Evolutionary conservation across 805 yeast genomes (phyloP).

Genomic region (Candida maesae): DNA sequence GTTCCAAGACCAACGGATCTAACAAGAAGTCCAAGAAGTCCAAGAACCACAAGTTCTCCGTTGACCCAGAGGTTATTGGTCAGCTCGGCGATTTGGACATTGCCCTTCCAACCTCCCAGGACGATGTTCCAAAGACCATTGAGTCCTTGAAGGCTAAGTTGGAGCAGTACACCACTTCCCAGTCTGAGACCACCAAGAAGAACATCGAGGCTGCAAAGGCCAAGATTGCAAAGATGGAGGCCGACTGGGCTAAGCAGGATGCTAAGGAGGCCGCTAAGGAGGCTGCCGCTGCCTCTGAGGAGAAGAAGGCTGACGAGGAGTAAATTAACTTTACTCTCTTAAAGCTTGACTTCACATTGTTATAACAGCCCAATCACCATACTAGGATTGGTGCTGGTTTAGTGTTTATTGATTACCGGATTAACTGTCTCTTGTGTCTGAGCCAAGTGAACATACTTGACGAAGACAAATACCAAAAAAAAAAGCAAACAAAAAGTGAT

Average conservation of each 20-base stretch:
- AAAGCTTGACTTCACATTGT: neutral
- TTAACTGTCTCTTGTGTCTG: conserved; percentile 1
- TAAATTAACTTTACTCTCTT: conserved; percentile 1
- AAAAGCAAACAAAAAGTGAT: neutral
- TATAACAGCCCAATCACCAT: neutral
- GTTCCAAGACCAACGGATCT: conserved; percentile 39
- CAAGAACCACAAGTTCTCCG: conserved; percentile 54
- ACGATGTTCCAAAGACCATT: conserved; percentile 63
- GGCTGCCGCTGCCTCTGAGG: conserved; percentile 11
- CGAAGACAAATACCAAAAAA: neutral
- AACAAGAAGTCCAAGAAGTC: conserved; percentile 53
- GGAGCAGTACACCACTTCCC: conserved; percentile 61
- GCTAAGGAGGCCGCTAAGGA: conserved; percentile 31
- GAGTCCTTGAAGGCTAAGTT: conserved; percentile 70
- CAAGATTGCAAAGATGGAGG: conserved; percentile 66
- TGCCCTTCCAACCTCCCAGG: conserved; percentile 72
- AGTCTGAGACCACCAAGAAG: conserved; percentile 75
- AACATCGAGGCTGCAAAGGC: conserved; percentile 75
- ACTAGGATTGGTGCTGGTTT: neutral
- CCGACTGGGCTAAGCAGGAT: conserved; percentile 44
- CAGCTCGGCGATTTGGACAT: conserved; percentile 73
- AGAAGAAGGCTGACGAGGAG: conserved; percentile 15
- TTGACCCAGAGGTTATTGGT: conserved; percentile 78
- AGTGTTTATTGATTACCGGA: conserved; percentile 4
- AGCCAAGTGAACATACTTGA: too few relatives aligned